These are phyloP conservation scores for Herpetomonas tarakana DNA, from an alignment of 208 protist genomes.

Conservation along the genomic window DNA sequence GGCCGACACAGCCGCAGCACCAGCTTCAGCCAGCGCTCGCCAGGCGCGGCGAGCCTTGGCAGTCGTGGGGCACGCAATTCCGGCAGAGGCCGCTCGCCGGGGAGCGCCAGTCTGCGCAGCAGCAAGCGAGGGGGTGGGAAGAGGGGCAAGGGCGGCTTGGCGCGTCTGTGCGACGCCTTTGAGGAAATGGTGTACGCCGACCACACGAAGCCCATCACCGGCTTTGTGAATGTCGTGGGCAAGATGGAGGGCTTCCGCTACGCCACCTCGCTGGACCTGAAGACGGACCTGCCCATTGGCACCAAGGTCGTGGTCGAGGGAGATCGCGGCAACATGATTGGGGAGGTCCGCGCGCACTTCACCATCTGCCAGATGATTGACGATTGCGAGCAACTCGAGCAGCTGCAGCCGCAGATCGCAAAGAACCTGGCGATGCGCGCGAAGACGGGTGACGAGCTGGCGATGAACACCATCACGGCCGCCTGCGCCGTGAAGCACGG, in stretches of 20 bases:
- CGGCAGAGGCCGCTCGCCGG: slow-evolving; percentile 3
- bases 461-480: background rate
- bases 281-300: slow-evolving; percentile 25
- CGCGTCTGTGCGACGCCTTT: background rate
- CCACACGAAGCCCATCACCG: slow-evolving; percentile 18
- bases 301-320: slow-evolving; percentile 54
- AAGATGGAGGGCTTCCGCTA: slow-evolving; percentile 54
- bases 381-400: slow-evolving; percentile 29
- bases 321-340: slow-evolving; percentile 62
- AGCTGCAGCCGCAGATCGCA: slow-evolving; percentile 8
- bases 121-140: background rate
- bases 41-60: background rate
- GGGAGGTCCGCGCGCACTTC: slow-evolving; percentile 36
- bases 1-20: slow-evolving; percentile 2
- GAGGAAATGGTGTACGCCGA: slow-evolving; percentile 22
- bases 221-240: slow-evolving; percentile 59
- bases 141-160: background rate
- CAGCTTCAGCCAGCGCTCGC: background rate
- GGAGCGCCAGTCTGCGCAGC: slow-evolving; percentile 7
- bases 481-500: background rate
- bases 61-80: background rate
- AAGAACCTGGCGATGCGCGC: background rate
- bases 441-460: background rate
- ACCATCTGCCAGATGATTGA: slow-evolving; percentile 32
- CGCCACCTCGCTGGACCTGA: slow-evolving; percentile 18